Evolutionary conservation across 306 rosid genomes (phyloP), one percentile per base, ranked within the genome.

Genomic region (Oemleria cerasiformis): DNA sequence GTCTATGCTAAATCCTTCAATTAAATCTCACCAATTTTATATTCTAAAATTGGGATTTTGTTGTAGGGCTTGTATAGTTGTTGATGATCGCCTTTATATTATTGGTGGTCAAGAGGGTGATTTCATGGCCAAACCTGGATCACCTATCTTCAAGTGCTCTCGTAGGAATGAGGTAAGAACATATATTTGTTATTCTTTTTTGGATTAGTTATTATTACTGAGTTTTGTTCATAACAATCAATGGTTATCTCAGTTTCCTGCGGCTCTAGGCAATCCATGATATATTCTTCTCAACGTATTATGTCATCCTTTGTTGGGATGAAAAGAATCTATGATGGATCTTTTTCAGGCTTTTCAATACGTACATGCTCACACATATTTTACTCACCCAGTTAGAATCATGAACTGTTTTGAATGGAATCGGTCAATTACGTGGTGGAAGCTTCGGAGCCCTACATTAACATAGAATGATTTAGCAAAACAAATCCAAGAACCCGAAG

Each of bases 91-190:
- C 19, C 92, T 94, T 55, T 89, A 75, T 66, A 83, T 89, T 49
- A 91, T 94, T 4, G 97, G 97, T 74, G 97, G 98, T 59, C 97
- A 94, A 85, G 97, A 94, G 76, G 98, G 98, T 68, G 98, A 94
- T 84, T 94, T 91, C 73, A 89, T 88, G 98, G 83, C 98, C 41
- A 94, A 94, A 81, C 98, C 98, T 0, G 89, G 96, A 34, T 94
- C 97, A 9, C 91, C 98, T 58, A 94, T 91, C 77, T 94, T 91
- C 82, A 94, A 94, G 86, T 91, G 98, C 76, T 94, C 98, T 6
- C 97, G 97, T 70, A 82, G 98, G 76, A 76, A 42, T 40, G 98
- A 94, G 94, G 98, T 94, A 83, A 70, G 73, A 70, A 55, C 34
- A 41, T 57, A 34, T 51, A 23, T 66, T 53, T 44, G 7, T 9